Evolutionary conservation across 2,329 filamentous ascomycete genomes (phyloP).

Genomic region (Ascochyta viciae-villosae): DNA sequence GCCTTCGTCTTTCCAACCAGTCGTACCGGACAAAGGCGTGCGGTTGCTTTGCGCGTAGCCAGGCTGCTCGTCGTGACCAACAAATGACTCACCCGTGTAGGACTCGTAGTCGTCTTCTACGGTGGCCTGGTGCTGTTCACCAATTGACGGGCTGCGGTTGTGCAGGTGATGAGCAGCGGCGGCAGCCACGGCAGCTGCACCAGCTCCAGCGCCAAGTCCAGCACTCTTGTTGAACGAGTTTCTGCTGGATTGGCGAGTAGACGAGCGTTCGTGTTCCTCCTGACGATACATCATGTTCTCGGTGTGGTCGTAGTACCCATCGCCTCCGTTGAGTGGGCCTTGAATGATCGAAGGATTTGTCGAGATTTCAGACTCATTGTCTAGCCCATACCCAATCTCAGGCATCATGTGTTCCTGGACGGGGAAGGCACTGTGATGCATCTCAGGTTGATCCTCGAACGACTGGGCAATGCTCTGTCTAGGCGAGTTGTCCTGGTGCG

Average conservation of each 20-base stretch:
- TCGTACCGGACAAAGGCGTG: conserved; percentile 57
- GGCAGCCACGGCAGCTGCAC: conserved; percentile 63
- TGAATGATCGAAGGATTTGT: conserved; percentile 88
- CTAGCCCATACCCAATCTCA: conserved; percentile 73
- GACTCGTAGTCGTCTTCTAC: conserved; percentile 49
- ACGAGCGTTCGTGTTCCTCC: conserved; percentile 45
- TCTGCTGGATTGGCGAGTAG: conserved; percentile 38
- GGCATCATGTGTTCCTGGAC: conserved; percentile 74
- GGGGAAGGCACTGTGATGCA: conserved; percentile 75
- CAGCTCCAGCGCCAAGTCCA: conserved; percentile 54
- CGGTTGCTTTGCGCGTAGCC: conserved; percentile 40
- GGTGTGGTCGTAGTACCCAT: conserved; percentile 53
- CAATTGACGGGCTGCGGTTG: conserved; percentile 36
- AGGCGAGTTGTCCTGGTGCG: conserved; percentile 56
- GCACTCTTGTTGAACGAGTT: conserved; percentile 40
- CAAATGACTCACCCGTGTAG: conserved; percentile 44
- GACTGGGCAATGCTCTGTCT: conserved; percentile 62
- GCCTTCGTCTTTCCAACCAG: conserved; percentile 75
- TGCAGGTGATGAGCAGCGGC: conserved; percentile 55
- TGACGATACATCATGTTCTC: conserved; percentile 41
- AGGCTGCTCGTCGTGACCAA: conserved; percentile 43
- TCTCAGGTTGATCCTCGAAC: conserved; percentile 55
- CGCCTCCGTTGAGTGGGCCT: conserved; percentile 69
- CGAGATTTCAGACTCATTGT: conserved; percentile 69
- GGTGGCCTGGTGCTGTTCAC: conserved; percentile 44